These are phyloP conservation scores for Pharus latifolius DNA, from an alignment of 176 grass and related monocot genomes.

Conservation along the genomic window DNA sequence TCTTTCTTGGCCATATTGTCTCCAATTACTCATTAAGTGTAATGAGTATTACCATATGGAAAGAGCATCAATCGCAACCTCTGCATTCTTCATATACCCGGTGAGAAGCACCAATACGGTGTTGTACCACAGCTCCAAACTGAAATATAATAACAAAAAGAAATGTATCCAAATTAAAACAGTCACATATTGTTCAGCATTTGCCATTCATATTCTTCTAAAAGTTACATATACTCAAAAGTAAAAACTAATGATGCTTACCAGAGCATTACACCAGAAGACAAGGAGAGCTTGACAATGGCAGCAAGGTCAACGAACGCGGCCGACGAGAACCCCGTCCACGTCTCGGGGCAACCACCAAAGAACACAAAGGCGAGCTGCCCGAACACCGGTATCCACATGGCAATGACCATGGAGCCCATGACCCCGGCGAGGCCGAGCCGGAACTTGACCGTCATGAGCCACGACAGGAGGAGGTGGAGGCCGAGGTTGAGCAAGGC, in stretches of 20 bases:
- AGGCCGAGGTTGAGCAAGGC: constrained; percentile 45
- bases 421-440: constrained; percentile 48
- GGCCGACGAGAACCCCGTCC: constrained; percentile 49
- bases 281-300: constrained; percentile 54
- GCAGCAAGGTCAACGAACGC: constrained; percentile 41
- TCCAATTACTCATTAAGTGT: too few species aligned
- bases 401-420: constrained; percentile 44
- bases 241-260: constrained; percentile 19
- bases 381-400: constrained; percentile 52
- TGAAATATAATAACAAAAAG: constrained; percentile 4
- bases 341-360: constrained; percentile 54
- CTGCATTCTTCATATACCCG: constrained; percentile 68
- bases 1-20: too few species aligned
- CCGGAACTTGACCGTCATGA: constrained; percentile 15
- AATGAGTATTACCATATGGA: constrained; percentile 64
- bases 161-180: not conserved
- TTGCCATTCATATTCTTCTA: too few species aligned
- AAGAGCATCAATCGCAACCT: constrained; percentile 79
- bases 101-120: constrained; percentile 78
- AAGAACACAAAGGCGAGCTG: constrained; percentile 60
- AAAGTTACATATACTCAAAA: not conserved
- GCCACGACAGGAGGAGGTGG: constrained; percentile 54
- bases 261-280: constrained; percentile 87
- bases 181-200: too few species aligned
- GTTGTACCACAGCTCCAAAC: constrained; percentile 88